phyloP scores from a whole-genome alignment of 768 basidiomycete genomes.

The Mycena venus region DNA sequence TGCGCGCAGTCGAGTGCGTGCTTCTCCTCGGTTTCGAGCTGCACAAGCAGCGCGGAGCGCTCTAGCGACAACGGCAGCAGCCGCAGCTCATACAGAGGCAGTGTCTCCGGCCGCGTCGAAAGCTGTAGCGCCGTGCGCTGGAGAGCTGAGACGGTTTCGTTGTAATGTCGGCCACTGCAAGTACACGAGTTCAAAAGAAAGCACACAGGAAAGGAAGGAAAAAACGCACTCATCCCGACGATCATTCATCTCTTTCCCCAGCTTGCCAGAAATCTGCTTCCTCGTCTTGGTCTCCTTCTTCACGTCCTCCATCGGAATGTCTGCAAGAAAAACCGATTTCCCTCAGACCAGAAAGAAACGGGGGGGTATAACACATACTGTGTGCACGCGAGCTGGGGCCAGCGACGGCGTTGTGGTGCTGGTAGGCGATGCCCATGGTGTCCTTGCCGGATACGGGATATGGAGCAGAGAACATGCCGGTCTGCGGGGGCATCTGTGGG shows the following conservation, averaged over 20 bases:
- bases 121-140: slow-evolving; percentile 72
- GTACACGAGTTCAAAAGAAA: slow-evolving; percentile 8
- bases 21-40: slow-evolving; percentile 76
- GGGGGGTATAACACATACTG: slow-evolving; percentile 7
- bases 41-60: slow-evolving; percentile 79
- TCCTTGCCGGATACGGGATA: slow-evolving; percentile 7
- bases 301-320: slow-evolving; percentile 50
- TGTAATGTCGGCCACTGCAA: slow-evolving; percentile 69
- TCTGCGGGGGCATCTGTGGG: slow-evolving; percentile 17
- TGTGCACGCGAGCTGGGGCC: slow-evolving; percentile 31
- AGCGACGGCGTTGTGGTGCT: slow-evolving; percentile 31
- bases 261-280: slow-evolving; percentile 77
- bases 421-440: slow-evolving; percentile 26
- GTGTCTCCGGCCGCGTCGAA: slow-evolving; percentile 75
- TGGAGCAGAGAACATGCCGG: slow-evolving; percentile 21
- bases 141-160: slow-evolving; percentile 74
- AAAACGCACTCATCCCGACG: slow-evolving; percentile 78
- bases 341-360: neutral
- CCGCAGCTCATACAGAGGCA: slow-evolving; percentile 76
- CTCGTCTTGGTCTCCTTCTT: slow-evolving; percentile 74
- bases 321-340: slow-evolving; percentile 11
- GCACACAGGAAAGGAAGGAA: neutral
- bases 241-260: slow-evolving; percentile 81
- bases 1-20: slow-evolving; percentile 76
- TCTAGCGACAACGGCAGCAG: slow-evolving; percentile 82